Evolutionary conservation across 352 stramenopile species (phyloP), one percentile per base, ranked within the genome.

Genomic region (Phytophthora ohioensis): DNA sequence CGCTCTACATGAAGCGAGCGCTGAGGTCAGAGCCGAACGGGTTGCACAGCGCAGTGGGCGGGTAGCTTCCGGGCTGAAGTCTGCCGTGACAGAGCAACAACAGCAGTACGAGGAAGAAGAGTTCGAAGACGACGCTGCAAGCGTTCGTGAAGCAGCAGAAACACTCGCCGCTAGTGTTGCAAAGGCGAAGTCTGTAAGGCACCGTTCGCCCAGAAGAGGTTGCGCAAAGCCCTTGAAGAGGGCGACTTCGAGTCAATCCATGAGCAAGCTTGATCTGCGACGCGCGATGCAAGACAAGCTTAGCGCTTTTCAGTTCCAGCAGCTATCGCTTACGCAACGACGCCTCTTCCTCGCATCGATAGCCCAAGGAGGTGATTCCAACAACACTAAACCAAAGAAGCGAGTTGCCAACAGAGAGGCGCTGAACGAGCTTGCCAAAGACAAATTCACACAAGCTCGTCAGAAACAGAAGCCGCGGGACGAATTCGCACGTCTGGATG

Each of bases 261-360:
- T 64, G 27, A 74, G n/a, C 36, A 77, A 77, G 10, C 58, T 70
- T 8, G 54, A 74, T 39, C 45, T 71, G 55, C 65, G 75, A 49
- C 75, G 76, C 42, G 77, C 82, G 5, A 78, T 90, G 59, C 79
- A 88, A 12, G 77, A 92, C 43, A 75, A 85, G 46, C 69, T 93
- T 9, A 91, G 81, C 46, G 60, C 67, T 13, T 92, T 88, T 70
- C 85, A 93, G 69, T 76, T 80, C 47, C 49, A 82, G 12, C 81
- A 91, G 54, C 67, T 93, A 36, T 82, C 86, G 57, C 51, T 82
- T 39, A 90, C 81, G 4, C 84, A 93, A 57, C 60, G 74, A 27
- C 84, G 86, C 4, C 70, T 92, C 9, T 85, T 93, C 53, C 76
- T 90, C 5, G 81, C 84, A 10, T 91, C 83, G 46, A 55, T 93